Conservation (phyloP, 352 stramenopile species). For the Pythium sukuiense region DNA sequence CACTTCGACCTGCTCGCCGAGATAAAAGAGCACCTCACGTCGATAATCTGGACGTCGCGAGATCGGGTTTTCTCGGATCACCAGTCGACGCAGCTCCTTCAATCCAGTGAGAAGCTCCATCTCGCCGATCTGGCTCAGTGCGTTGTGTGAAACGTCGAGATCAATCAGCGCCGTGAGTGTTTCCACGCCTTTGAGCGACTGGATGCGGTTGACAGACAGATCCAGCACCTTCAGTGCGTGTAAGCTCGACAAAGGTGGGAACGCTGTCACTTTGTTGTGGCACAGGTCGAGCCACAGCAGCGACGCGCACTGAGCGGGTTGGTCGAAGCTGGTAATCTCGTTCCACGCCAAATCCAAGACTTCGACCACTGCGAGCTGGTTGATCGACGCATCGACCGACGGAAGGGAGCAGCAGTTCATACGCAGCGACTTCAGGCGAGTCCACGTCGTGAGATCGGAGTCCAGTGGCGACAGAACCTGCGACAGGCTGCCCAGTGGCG, state of each 20-base stretch:
- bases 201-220: constrained; percentile 65
- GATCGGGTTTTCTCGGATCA: constrained; percentile 77
- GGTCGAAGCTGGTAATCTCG: constrained; percentile 46
- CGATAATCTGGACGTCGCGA: constrained; percentile 70
- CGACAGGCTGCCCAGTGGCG: constrained; percentile 40
- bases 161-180: constrained; percentile 40
- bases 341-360: constrained; percentile 77
- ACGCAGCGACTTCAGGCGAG: constrained; percentile 49
- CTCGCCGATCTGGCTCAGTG: constrained; percentile 49
- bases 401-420: constrained; percentile 68
- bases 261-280: constrained; percentile 55
- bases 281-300: constrained; percentile 63
- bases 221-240: constrained; percentile 50
- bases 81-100: constrained; percentile 41
- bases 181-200: constrained; percentile 55
- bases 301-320: constrained; percentile 28
- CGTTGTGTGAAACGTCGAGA: constrained; percentile 76
- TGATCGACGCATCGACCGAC: constrained; percentile 54
- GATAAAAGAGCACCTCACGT: constrained; percentile 78
- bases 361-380: constrained; percentile 41
- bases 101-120: constrained; percentile 53
- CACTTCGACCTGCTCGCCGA: constrained; percentile 64
- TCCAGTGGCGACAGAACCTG: constrained; percentile 43
- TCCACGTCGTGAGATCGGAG: constrained; percentile 31
- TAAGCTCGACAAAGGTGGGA: constrained; percentile 50